Evolutionary conservation across 2,329 filamentous ascomycete species (phyloP).

Genomic region (Colletotrichum phormii): DNA sequence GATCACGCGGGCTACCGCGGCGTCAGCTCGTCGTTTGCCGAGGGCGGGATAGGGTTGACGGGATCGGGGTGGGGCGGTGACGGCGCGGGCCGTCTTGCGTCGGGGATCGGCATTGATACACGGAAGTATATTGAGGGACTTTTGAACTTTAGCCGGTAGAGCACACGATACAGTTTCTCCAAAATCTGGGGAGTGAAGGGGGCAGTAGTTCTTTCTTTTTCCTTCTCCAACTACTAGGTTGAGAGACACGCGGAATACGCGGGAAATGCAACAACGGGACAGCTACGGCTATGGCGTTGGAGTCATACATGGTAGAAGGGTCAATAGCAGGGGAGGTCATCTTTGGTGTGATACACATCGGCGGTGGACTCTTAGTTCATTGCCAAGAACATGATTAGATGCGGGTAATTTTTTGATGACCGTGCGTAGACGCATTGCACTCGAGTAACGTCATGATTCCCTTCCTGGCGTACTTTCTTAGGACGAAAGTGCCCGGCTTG

Average conservation of each 20-base stretch:
- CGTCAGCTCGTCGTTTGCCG: slow-evolving; percentile 47
- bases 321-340: not conserved
- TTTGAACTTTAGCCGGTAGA: slow-evolving; percentile 68
- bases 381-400: not conserved
- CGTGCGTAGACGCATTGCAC: not conserved
- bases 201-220: too few relatives aligned
- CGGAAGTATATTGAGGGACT: slow-evolving; percentile 80
- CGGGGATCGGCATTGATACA: slow-evolving; percentile 83
- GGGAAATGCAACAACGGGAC: not conserved
- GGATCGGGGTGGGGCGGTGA: slow-evolving; percentile 58
- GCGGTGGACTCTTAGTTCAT: too few relatives aligned
- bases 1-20: slow-evolving; percentile 60
- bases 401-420: not conserved
- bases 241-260: not conserved
- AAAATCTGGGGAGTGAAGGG: too few relatives aligned
- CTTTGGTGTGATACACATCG: not conserved
- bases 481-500: not conserved
- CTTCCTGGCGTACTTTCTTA: not conserved
- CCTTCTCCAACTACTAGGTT: not conserved
- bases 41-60: slow-evolving; percentile 50
- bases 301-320: not conserved
- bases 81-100: slow-evolving; percentile 70
- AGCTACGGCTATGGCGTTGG: not conserved
- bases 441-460: not conserved
- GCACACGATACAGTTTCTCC: not conserved